Evolutionary conservation across 1,284 basidiomycete species (phyloP).

Genomic region (Cutaneotrichosporon mucoides): DNA sequence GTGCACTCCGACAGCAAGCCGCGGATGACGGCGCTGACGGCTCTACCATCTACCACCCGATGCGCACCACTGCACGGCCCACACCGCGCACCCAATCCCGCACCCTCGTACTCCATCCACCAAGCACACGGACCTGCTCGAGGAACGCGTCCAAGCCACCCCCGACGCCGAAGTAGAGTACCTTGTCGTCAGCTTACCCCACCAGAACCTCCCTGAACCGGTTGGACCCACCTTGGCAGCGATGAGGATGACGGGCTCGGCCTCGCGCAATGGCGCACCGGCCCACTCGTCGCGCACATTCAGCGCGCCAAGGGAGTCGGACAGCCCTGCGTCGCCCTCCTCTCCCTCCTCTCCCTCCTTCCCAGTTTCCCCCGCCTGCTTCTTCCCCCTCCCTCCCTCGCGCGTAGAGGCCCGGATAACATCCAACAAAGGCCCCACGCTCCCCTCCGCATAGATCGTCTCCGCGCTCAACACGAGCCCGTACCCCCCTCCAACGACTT

Average conservation of each 20-base stretch:
- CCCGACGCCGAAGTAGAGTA: constrained; percentile 94
- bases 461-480: constrained; percentile 82
- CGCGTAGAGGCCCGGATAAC: constrained; percentile 43
- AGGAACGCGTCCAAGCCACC: constrained; percentile 78
- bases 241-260: constrained; percentile 31
- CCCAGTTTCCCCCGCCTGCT: not conserved
- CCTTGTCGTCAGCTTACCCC: constrained; percentile 47
- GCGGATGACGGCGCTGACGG: too few relatives aligned
- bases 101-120: constrained; percentile 31
- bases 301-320: constrained; percentile 30
- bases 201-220: not conserved
- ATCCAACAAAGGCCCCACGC: constrained; percentile 62
- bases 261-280: constrained; percentile 14
- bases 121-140: constrained; percentile 51
- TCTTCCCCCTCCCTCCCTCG: too few relatives aligned
- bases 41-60: constrained; percentile 55
- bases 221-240: constrained; percentile 44
- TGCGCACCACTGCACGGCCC: constrained; percentile 60
- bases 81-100: constrained; percentile 61
- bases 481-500: constrained; percentile 50
- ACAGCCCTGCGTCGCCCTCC: constrained; percentile 16
- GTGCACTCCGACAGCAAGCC: too few relatives aligned
- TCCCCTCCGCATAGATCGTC: constrained; percentile 78
- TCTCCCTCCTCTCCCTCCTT: not conserved
- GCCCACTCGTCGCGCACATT: constrained; percentile 27